phyloP scores from a whole-genome alignment of 2,329 filamentous ascomycete species.

The Penicillium occitanis region DNA sequence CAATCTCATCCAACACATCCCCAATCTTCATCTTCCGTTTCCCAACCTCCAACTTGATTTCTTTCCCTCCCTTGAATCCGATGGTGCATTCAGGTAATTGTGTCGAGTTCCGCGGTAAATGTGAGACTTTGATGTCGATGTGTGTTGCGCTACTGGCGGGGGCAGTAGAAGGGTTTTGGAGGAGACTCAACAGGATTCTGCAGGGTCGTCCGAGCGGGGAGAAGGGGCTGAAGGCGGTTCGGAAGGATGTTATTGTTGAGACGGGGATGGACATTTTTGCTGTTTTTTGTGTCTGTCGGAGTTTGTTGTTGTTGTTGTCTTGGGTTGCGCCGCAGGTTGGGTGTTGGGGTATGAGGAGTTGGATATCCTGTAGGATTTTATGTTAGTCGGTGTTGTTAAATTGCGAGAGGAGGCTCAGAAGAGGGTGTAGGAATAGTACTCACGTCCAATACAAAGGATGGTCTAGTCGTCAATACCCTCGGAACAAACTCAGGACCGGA shows the following conservation, averaged over 20 bases:
- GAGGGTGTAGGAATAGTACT: background rate
- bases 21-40: slow-evolving; percentile 78
- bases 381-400: background rate
- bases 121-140: slow-evolving; percentile 74
- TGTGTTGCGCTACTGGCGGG: slow-evolving; percentile 72
- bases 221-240: slow-evolving; percentile 91
- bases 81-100: slow-evolving; percentile 69
- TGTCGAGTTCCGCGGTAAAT: slow-evolving; percentile 69
- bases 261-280: slow-evolving; percentile 32
- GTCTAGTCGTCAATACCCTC: background rate
- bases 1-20: slow-evolving; percentile 82
- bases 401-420: background rate
- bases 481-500: background rate
- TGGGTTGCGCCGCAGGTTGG: too few relatives aligned
- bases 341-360: too few relatives aligned
- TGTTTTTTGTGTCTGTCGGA: background rate
- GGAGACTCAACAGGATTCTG: slow-evolving; percentile 79
- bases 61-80: slow-evolving; percentile 95
- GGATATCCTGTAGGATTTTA: background rate
- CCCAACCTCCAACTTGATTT: slow-evolving; percentile 77
- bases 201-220: slow-evolving; percentile 74
- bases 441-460: background rate
- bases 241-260: slow-evolving; percentile 66
- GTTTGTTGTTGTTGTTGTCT: too few relatives aligned
- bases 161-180: slow-evolving; percentile 76